phyloP scores from a whole-genome alignment of 2,329 filamentous ascomycete genomes.

The Cylindrodendrum hubeiense region DNA sequence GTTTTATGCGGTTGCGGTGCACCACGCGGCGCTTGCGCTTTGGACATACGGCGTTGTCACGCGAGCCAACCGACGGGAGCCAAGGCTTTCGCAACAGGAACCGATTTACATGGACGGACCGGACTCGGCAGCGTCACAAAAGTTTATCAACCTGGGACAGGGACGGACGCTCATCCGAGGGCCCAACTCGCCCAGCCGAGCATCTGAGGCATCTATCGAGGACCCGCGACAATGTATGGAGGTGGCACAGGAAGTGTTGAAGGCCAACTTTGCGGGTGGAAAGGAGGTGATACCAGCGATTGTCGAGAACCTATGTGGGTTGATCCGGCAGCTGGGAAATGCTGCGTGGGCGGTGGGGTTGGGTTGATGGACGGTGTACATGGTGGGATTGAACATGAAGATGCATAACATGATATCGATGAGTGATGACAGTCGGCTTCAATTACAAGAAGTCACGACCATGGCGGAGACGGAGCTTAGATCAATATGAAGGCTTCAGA shows the following conservation, averaged over 20 bases:
- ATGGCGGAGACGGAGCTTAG: neutral
- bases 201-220: slow-evolving; percentile 58
- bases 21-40: slow-evolving; percentile 75
- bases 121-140: slow-evolving; percentile 64
- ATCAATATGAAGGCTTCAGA: neutral
- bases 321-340: slow-evolving; percentile 71
- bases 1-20: slow-evolving; percentile 76
- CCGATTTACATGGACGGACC: slow-evolving; percentile 68
- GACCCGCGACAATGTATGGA: slow-evolving; percentile 71
- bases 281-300: slow-evolving; percentile 66
- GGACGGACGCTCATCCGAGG: slow-evolving; percentile 65
- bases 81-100: slow-evolving; percentile 50
- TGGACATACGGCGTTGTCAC: slow-evolving; percentile 77
- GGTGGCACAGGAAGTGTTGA: slow-evolving; percentile 67
- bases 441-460: neutral
- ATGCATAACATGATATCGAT: neutral
- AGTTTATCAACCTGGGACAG: slow-evolving; percentile 69
- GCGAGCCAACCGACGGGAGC: slow-evolving; percentile 53
- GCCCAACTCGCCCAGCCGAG: slow-evolving; percentile 42
- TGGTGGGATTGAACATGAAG: neutral
- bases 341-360: slow-evolving; percentile 58
- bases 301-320: slow-evolving; percentile 74
- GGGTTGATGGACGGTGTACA: slow-evolving; percentile 34
- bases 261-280: slow-evolving; percentile 61
- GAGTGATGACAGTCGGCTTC: neutral